Evolutionary conservation across 1,139 yeast species (phyloP).

Genomic region (Pneumocystis canis): DNA sequence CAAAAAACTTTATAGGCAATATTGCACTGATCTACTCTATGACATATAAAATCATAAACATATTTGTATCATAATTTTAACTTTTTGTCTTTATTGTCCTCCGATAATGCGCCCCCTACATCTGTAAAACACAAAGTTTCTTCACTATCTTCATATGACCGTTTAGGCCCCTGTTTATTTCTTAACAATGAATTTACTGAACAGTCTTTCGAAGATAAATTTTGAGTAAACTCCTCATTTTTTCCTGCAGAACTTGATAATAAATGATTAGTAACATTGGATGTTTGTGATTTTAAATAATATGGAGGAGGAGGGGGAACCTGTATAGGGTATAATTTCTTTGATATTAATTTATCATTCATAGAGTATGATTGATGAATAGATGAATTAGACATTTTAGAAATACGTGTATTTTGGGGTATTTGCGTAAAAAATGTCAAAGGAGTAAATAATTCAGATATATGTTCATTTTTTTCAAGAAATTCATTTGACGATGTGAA

Average conservation of each 20-base stretch:
- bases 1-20: background rate
- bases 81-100: background rate
- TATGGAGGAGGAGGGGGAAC: background rate
- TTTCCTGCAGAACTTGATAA: background rate
- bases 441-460: background rate
- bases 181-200: background rate
- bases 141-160: background rate
- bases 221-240: background rate
- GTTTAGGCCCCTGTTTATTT: background rate
- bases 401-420: background rate
- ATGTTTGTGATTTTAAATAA: background rate
- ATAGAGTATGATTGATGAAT: background rate
- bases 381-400: background rate
- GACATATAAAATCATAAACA: background rate
- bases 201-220: background rate
- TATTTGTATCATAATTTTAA: background rate
- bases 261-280: background rate
- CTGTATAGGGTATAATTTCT: background rate
- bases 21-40: background rate
- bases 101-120: background rate
- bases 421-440: background rate
- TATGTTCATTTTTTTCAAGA: background rate
- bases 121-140: background rate
- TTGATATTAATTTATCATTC: background rate
- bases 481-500: background rate